Evolutionary conservation across 2,329 filamentous ascomycete genomes (phyloP), one percentile per base, ranked within the genome.

Genomic region (Amylocarpus encephaloides): DNA sequence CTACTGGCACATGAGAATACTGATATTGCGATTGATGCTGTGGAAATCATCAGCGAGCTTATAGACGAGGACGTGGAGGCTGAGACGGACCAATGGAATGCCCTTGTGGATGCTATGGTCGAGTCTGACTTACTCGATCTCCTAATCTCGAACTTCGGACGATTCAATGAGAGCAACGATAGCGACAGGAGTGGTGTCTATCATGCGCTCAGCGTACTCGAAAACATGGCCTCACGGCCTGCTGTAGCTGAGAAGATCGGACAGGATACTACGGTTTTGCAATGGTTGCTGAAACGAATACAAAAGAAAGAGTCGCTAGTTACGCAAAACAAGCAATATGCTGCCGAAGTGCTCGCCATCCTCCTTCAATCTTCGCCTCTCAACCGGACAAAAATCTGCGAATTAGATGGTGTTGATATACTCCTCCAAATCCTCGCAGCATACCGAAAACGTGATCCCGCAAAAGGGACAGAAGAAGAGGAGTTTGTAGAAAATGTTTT

Each of bases 401-500:
- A 72, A 26, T 70, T 85, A 1, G 83, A 95, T 54, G 85, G 86
- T 0, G 76, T 93, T 6, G 92, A 98, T 61, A 68, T 77, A 2
- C 73, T 95, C 59, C 81, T 98, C 12, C 89, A 94, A 68, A 76
- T 95, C 0, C 78, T 94, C 0, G 88, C 91, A 1, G 73, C 83
- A 1, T 98, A 97, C 70, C 83, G 93, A 50, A 87, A 86, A 70
- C 79, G 83, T 43, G 91, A 98, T 64, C 93, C 93, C 0, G 79
- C 83, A 43, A 92, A 87, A 63, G 88, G 90, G 51, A 83, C 85
- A 30, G 85, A 93, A 45, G 93, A 97, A 67, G 91, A 95, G 65
- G 93, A 98, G 70, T 96, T 88, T 66, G 87, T 94, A 65, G 89
- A 95, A 68, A 95, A 98, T 58, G 66, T 96, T 0, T 98, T 98